Percentiles rank a stretch among this genome's conserved stretches.
phyloP scores from a whole-genome alignment of 306 rosid species.

The Cucurbita ficifolia region DNA sequence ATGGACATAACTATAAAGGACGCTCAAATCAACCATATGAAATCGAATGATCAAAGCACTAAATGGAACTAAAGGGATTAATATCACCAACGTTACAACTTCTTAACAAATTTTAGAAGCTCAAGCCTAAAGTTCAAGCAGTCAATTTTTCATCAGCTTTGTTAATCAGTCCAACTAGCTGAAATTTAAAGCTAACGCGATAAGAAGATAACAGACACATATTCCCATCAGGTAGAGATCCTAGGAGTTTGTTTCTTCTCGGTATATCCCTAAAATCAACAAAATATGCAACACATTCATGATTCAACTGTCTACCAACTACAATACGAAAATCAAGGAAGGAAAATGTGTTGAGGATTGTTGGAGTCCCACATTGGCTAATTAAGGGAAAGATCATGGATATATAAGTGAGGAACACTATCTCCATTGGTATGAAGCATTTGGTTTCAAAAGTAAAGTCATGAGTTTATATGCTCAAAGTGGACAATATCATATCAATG shows the following conservation, averaged over 20 bases:
- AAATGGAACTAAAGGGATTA: neutral
- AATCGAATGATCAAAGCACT: neutral
- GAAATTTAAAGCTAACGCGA: neutral
- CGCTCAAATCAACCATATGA: neutral
- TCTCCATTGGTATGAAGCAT: too few relatives aligned
- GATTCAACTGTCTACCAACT: neutral
- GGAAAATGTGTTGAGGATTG: neutral
- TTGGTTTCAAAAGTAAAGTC: too few relatives aligned
- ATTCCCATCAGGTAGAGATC: neutral
- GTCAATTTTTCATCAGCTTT: neutral
- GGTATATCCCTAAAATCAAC: neutral
- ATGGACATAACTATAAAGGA: neutral
- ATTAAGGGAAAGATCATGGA: too few relatives aligned
- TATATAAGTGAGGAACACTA: too few relatives aligned
- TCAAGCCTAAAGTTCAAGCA: slow-evolving; percentile 11
- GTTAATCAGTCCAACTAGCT: neutral
- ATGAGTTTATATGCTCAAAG: too few relatives aligned
- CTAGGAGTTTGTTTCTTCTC: neutral
- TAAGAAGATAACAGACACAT: neutral
- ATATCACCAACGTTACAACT: neutral
- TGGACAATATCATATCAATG: too few relatives aligned
- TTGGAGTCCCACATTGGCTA: too few relatives aligned
- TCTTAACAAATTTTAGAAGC: neutral
- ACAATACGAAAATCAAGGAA: neutral
- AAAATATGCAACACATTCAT: neutral